Evolutionary conservation across 1,284 basidiomycete species (phyloP), one percentile per base, ranked within the genome.

Genomic region (Ceratobasidium sp.): DNA sequence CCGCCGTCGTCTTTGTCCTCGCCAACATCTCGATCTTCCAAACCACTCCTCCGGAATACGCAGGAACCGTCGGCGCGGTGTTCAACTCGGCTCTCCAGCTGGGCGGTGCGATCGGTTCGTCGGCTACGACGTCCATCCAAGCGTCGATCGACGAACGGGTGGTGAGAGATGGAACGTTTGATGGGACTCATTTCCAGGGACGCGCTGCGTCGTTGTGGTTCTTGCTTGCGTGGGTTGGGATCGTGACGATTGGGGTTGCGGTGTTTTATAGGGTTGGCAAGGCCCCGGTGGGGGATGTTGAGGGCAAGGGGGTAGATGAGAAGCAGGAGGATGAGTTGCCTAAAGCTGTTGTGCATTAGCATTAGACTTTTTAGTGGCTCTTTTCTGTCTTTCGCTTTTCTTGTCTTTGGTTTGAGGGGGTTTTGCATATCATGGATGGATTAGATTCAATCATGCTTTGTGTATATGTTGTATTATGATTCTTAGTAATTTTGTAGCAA

Each of bases 11-110:
- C 39, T 79, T 76, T 46, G 40, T 77, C 33, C 75, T 77, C 15
- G 55, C 75, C 49, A 77, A 77, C 40, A 78, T 79, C 69, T 67
- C 72, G 7, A 63, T 77, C 66, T 80, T 78, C 79, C 49, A 44
- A 28, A 76, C 67, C 44, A 79, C 77, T 15, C 79, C 80, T 5
- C 73, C 80, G 15, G 70, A 71, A 12, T 75, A 80, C 39, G 75
- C 80, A 12, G 80, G 80, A 7, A 79, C 79, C 0, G 76, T 79
- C 70, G 80, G 79, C 33, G 80, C 80, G 20, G 77, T 81, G 46
- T 79, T 81, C 70, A 81, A 81, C 77, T 51, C 66, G 23, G 77
- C 80, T 9, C 76, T 81, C 18, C 81, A 81, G 55, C 77, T 81
- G 26, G 80, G 79, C 33, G 64, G 67, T 42, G 80, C 80, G 23